Evolutionary conservation across 2,329 filamentous ascomycete species (phyloP).

Genomic region (Purpureocillium lavendulum): DNA sequence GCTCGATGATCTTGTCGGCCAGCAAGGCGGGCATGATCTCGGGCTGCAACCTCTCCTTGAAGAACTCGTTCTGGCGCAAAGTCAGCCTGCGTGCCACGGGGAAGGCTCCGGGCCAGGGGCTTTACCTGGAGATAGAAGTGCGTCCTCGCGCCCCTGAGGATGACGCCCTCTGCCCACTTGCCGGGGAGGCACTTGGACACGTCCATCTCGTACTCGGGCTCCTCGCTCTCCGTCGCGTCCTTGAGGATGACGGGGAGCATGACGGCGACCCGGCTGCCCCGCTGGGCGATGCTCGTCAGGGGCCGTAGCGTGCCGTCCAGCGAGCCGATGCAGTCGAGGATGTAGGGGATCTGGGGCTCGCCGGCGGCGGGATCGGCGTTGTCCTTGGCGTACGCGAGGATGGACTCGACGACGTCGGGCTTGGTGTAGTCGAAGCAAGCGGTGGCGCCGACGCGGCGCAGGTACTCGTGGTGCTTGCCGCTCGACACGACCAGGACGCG

Average conservation of each 20-base stretch:
- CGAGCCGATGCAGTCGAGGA: conserved; percentile 50
- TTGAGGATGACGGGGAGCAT: conserved; percentile 51
- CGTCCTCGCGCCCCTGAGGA: conserved; percentile 39
- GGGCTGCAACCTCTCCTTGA: conserved; percentile 44
- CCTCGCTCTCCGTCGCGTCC: conserved; percentile 36
- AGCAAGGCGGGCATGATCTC: conserved; percentile 45
- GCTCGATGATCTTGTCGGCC: conserved; percentile 26
- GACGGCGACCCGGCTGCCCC: conserved; percentile 44
- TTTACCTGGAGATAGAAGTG: conserved; percentile 19
- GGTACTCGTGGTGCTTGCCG: conserved; percentile 31
- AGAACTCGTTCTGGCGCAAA: conserved; percentile 38
- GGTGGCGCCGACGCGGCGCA: conserved; percentile 34
- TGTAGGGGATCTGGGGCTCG: conserved; percentile 27
- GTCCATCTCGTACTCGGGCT: conserved; percentile 48
- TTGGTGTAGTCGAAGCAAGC: conserved; percentile 39
- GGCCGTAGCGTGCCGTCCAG: conserved; percentile 36
- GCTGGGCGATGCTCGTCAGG: conserved; percentile 39
- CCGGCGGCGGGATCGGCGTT: conserved; percentile 8
- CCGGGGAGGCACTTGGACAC: conserved; percentile 26
- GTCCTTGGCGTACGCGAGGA: conserved; percentile 11
- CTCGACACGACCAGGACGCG: conserved; percentile 41
- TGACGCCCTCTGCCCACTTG: conserved; percentile 44
- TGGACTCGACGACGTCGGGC: conserved; percentile 23
- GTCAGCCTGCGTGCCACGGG: conserved; percentile 4
- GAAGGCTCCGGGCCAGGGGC: background rate